Evolutionary conservation across 202 grass and related monocot species (phyloP), one percentile per base, ranked within the genome.

Genomic region (Dendrocalamus latiflorus): DNA sequence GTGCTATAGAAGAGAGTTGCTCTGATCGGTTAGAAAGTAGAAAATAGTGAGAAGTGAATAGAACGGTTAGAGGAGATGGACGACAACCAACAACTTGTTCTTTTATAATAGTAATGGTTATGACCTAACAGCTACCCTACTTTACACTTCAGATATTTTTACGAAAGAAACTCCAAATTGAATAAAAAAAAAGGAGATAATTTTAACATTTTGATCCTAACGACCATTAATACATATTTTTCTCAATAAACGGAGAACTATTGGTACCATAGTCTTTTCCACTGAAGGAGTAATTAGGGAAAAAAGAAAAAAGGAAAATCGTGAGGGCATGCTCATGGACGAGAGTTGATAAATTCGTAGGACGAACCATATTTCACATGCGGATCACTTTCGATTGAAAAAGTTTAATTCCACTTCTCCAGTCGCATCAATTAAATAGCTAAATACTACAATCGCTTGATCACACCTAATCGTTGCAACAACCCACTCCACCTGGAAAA

Each of bases 391-490:
- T 1, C 9, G 4, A 51, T 64, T 15, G n/a, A 15, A 75, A 70
- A 36, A 66, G 6, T 22, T 79, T 42, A 51, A 38, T 41, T 10
- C 28, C 25, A 12, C 25, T 63, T 28, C 6, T 41, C n/a, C 41
- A 28, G 39, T 33, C 39, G 10, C 62, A 30, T 74, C 36, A 8
- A 61, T 74, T 56, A 8, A 61, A 10, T 18, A 34, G 24, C 11
- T 4, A 57, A 26, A 25, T 2, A 39, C 47, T 37, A 22, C 4
- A 18, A 72, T 71, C 2, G 7, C 49, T 48, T 61, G 17, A 68
- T 58, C 24, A 79, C 49, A 67, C 58, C 61, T 5, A 86, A 81
- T 64, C 70, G 0, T 56, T 56, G 53, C 72, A 48, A n/a, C 44
- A 25, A 73, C 53, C n/a, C 72, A 44, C 43, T 56, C 56, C 56